Base-by-base conservation (phyloP, 164 flowering plant species). In the Amborella trichopoda region DNA sequence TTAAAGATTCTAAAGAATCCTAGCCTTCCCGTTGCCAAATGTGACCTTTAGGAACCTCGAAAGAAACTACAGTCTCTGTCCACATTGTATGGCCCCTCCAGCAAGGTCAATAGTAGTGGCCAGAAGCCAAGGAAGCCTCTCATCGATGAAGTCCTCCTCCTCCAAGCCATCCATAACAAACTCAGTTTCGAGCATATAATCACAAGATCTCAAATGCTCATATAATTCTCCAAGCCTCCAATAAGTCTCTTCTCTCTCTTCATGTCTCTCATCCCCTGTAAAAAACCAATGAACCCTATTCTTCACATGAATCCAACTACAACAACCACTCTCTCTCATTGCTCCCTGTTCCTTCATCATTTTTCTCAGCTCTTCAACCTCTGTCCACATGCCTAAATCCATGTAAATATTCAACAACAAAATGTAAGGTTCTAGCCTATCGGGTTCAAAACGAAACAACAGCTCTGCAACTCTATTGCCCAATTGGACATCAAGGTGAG, bases 291-390 rank as follows among this genome's bases (percentile, higher is more conserved):
- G 71, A 34, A 61, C 23, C 55, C 49, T 49, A 52, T 53, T 50
- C 32, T 48, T 67, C 3, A 56, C 44, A 48, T 61, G 62, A 40
- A 70, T 67, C 75, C 71, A 67, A 40, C 75, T 70, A 32, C 79
- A 56, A 36, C 52, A 43, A 11, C 72, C 75, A 0, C 67, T 69
- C 55, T 63, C 65, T 60, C 67, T 70, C 13, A 44, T 46, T 40
- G 67, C 68, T 40, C 64, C 71, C 49, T 47, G 36, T 48, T 56
- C 46, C 49, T 67, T 71, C 98, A 70, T 70, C 49, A 60, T 17
- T 37, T 56, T 32, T 20, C 71, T 61, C 20, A 63, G 26, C 46
- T 63, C 59, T 19, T 45, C 42, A n/a, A 70, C 74, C 55, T 63
- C 59, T 27, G 39, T 50, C 74, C 71, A 70, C 64, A 66, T 56